phyloP scores from a whole-genome alignment of 805 yeast species.

The Spencermartinsiella europaea region DNA sequence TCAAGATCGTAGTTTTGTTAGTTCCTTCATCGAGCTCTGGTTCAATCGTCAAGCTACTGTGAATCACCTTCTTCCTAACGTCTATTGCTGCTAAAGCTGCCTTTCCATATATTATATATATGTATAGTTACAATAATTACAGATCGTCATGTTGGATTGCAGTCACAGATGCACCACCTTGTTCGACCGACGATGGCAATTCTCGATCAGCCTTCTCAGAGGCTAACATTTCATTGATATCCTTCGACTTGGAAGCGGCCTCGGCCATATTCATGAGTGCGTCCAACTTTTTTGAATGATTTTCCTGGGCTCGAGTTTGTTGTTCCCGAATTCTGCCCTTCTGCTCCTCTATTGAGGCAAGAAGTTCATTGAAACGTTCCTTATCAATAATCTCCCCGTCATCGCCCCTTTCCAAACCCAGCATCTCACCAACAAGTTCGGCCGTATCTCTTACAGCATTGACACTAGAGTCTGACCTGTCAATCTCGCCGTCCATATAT shows the following conservation, averaged over 20 bases:
- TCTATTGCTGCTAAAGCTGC: conserved; percentile 22
- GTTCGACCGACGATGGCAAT: background rate
- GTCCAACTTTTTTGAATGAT: background rate
- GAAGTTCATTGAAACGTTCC: background rate
- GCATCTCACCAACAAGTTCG: background rate
- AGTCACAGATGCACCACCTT: background rate
- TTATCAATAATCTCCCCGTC: background rate
- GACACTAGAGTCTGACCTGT: background rate
- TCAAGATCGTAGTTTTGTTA: conserved; percentile 42
- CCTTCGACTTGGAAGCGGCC: background rate
- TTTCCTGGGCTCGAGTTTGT: background rate
- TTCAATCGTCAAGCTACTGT: conserved; percentile 44
- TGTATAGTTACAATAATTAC: conserved; percentile 5
- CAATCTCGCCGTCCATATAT: background rate
- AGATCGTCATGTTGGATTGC: conserved; percentile 11
- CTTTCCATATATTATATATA: background rate
- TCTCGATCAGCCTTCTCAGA: background rate
- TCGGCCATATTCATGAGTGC: background rate
- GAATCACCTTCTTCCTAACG: conserved; percentile 19
- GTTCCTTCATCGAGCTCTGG: conserved; percentile 42
- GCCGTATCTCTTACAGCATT: background rate
- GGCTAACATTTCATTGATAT: background rate
- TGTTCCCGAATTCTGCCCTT: background rate
- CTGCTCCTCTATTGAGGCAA: background rate
- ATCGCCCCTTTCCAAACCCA: background rate